A percentile compares a stretch with the other conserved stretches of the same genome.
phyloP scores from a whole-genome alignment of 176 grass and related monocot species.

The Aegilops bicornis region DNA sequence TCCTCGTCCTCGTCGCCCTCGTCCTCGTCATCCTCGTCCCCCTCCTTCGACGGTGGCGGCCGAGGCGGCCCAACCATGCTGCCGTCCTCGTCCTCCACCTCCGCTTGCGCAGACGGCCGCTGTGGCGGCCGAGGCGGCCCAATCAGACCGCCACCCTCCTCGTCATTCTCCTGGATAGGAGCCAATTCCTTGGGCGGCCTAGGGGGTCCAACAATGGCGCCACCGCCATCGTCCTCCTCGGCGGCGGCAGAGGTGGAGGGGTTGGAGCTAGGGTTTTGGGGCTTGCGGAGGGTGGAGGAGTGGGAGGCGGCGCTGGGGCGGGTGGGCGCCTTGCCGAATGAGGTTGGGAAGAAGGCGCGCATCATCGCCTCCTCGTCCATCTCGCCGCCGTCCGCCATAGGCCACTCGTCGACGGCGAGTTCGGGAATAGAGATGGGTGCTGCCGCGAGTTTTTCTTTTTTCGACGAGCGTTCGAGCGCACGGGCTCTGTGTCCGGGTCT shows the following conservation, averaged over 20 bases:
- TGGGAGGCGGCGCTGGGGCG: conserved; percentile 51
- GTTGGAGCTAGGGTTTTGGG: conserved; percentile 45
- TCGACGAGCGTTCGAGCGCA: neutral
- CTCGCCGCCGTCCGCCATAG: conserved; percentile 43
- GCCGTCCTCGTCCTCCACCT: conserved; percentile 40
- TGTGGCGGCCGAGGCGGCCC: conserved; percentile 46
- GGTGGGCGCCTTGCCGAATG: conserved; percentile 72
- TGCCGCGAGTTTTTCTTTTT: neutral
- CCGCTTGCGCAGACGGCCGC: conserved; percentile 10
- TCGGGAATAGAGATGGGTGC: neutral
- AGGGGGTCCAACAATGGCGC: conserved; percentile 28
- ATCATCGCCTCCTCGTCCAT: conserved; percentile 93
- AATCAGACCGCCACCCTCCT: conserved; percentile 23
- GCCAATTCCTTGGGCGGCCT: neutral
- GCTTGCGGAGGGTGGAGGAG: conserved; percentile 71
- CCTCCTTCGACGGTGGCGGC: conserved; percentile 25
- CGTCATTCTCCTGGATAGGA: neutral
- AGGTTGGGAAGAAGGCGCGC: conserved; percentile 76
- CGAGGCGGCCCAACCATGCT: conserved; percentile 72
- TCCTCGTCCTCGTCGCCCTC: conserved; percentile 11
- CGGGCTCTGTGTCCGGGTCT: neutral
- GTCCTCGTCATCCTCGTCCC: conserved; percentile 13
- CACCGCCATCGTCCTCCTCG: conserved; percentile 11
- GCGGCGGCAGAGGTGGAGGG: conserved; percentile 16
- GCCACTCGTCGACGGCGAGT: conserved; percentile 30